Base-by-base conservation (phyloP, 169 alveolate species). In the Eimeria acervulina region DNA sequence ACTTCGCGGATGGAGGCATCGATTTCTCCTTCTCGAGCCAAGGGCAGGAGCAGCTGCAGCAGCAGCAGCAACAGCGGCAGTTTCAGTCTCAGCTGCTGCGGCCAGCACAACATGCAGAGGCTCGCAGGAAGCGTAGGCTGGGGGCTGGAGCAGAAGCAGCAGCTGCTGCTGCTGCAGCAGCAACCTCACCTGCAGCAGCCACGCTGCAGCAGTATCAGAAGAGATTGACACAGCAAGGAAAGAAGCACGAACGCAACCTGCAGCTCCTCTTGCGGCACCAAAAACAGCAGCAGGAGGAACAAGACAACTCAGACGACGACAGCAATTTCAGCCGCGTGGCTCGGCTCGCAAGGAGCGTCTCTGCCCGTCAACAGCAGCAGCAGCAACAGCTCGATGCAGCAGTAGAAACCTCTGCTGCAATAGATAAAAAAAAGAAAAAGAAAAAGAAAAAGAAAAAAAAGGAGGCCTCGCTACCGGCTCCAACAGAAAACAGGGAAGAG, bases 341-440 rank as follows among this genome's bases (percentile, higher is more conserved):
- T 0, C 44, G 6, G 63, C 17, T 78, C 33, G 8, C n/a, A 31
- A 78, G 44, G 63, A 28, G 89, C 63, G 10, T 78, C 19, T 6
- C 33, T 33, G 7, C 89, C 28, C 59, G 89, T n/a, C n/a, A n/a
- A n/a, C n/a, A n/a, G n/a, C n/a, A n/a, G 89, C 59, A 78, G 89
- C 59, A 78, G 89, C 89, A 78, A 63, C 63, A 38, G 89, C 59
- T 36, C 42, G 28, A 78, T 36, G 66, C 88, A 78, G 88, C 88
- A 40, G 61, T 61, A 78, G 61, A 26, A 78, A 10, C 88, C 10
- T 36, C 28, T n/a, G 88, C 66, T 42, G 61, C 51, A 36, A 19
- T 23, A 28, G 28, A 78, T 1, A 36, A 42, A 31, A 7, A 23
- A 42, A 78, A 78, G 63, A 36, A 23, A 12, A 78, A 78, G 33